Base-by-base conservation (phyloP, 495 filamentous ascomycete genomes). In the Xylaria scruposa region DNA sequence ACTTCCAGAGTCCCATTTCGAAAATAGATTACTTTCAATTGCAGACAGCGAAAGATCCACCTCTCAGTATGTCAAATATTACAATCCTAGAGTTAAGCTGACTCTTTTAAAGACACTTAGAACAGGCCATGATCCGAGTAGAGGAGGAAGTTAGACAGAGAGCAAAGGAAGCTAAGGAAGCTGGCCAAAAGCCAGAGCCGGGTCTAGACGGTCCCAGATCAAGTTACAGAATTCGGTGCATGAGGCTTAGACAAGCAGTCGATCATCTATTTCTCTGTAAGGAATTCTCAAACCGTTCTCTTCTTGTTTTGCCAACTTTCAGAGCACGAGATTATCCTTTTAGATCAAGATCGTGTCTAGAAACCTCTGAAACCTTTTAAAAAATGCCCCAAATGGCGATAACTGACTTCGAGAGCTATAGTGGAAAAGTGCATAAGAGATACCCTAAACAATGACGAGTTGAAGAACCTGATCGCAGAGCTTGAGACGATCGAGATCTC, bases 241-340 rank as follows among this genome's bases (percentile, higher is more conserved):
- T 13, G 8, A 38, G 70, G 17, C 70, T 76, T 26, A 70, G 74
- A 17, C 74, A 76, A 67, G 72, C 74, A 15, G 70, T 65, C 9
- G 67, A 73, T 0, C 74, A 78, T 54, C 74, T 70, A 1, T 77
- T 71, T 33, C 73, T 77, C 8, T n/a, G 29, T 31, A 31, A 31
- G 29, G 29, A 31, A 31, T 31, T 31, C 29, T 31, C 29, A 3
- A 31, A 31, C 29, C 29, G 29, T 31, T 3, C 29, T 31, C 29
- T 31, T 31, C 3, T 31, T 31, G 29, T 31, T 31, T 31, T 31
- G 29, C 29, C 29, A 31, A 31, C 29, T 31, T 31, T 31, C 29
- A 31, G 29, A 31, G 29, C 29, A 31, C 29, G 29, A 31, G 29
- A 31, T 31, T 31, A 31, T 31, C 3, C 29, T 31, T 31, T 31